phyloP scores from a whole-genome alignment of 495 filamentous ascomycete species.

The Lichenothelia convexa region DNA sequence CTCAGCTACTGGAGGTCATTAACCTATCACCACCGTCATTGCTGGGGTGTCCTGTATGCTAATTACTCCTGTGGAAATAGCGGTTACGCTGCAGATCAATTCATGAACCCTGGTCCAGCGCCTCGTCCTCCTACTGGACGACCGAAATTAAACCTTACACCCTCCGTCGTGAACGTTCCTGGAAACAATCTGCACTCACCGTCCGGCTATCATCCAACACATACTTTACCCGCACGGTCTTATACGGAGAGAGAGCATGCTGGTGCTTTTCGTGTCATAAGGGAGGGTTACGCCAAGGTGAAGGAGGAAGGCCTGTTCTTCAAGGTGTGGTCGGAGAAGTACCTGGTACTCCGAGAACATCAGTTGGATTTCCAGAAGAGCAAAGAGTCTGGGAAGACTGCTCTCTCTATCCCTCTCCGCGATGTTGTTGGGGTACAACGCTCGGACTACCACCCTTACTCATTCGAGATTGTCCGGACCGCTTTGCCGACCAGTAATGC shows the following conservation, averaged over 20 bases:
- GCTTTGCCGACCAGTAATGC: slow-evolving; percentile 37
- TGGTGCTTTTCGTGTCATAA: slow-evolving; percentile 50
- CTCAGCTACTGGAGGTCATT: too few species aligned
- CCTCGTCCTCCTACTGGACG: slow-evolving; percentile 76
- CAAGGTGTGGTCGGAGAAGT: slow-evolving; percentile 82
- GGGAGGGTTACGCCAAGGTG: slow-evolving; percentile 68
- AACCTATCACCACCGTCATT: too few species aligned
- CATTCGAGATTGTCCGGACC: slow-evolving; percentile 73
- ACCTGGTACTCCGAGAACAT: slow-evolving; percentile 71
- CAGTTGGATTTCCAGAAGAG: slow-evolving; percentile 82
- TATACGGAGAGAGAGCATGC: slow-evolving; percentile 37
- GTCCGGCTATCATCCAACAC: slow-evolving; percentile 35
- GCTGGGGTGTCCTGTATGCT: too few species aligned
- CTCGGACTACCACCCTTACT: slow-evolving; percentile 69
- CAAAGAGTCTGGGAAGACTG: slow-evolving; percentile 57
- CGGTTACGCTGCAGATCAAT: slow-evolving; percentile 31
- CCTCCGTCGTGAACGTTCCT: slow-evolving; percentile 46
- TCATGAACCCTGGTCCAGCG: slow-evolving; percentile 94
- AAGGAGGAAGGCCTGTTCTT: slow-evolving; percentile 61
- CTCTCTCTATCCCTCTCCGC: slow-evolving; percentile 58
- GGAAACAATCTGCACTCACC: slow-evolving; percentile 56
- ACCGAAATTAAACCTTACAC: slow-evolving; percentile 56
- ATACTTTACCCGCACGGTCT: slow-evolving; percentile 38
- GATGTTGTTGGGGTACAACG: slow-evolving; percentile 73
- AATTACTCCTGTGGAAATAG: too few species aligned